Conservation (phyloP, 2,329 filamentous ascomycete species). For the Monilinia aucupariae region DNA sequence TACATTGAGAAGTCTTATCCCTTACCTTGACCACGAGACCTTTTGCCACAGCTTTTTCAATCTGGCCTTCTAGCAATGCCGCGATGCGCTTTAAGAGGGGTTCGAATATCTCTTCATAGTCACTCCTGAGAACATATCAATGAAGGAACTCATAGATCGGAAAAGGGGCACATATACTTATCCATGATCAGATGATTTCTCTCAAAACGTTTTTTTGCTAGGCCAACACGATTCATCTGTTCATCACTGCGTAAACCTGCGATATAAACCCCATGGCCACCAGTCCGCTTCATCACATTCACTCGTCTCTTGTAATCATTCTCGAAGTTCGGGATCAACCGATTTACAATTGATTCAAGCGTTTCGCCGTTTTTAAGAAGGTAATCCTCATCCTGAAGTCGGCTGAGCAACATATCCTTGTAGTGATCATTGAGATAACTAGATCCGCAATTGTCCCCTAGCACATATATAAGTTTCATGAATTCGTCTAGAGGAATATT, state of each 20-base stretch:
- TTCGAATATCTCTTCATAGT: constrained; percentile 22
- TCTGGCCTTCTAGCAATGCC: constrained; percentile 16
- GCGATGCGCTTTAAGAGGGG: constrained; percentile 19
- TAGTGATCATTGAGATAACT: constrained; percentile 19
- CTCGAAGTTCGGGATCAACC: constrained; percentile 17
- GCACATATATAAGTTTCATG: background rate
- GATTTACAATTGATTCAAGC: constrained; percentile 14
- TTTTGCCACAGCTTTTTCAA: constrained; percentile 16
- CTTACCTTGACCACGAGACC: constrained; percentile 19
- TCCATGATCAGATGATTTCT: constrained; percentile 17
- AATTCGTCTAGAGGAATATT: background rate
- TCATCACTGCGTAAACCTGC: constrained; percentile 18
- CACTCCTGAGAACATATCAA: constrained; percentile 10
- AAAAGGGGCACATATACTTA: constrained; percentile 2
- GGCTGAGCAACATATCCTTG: constrained; percentile 5
- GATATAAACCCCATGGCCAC: constrained; percentile 15
- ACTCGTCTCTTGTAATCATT: constrained; percentile 16
- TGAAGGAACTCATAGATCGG: background rate
- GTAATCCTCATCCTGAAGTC: constrained; percentile 18
- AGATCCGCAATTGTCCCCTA: constrained; percentile 19
- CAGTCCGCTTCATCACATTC: background rate
- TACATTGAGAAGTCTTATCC: background rate
- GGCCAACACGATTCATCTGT: constrained; percentile 8
- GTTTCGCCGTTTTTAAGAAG: constrained; percentile 15
- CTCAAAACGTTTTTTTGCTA: constrained; percentile 19